Evolutionary conservation across 1,284 basidiomycete species (phyloP), one percentile per base, ranked within the genome.

Genomic region (Cryptococcus wingfieldii): DNA sequence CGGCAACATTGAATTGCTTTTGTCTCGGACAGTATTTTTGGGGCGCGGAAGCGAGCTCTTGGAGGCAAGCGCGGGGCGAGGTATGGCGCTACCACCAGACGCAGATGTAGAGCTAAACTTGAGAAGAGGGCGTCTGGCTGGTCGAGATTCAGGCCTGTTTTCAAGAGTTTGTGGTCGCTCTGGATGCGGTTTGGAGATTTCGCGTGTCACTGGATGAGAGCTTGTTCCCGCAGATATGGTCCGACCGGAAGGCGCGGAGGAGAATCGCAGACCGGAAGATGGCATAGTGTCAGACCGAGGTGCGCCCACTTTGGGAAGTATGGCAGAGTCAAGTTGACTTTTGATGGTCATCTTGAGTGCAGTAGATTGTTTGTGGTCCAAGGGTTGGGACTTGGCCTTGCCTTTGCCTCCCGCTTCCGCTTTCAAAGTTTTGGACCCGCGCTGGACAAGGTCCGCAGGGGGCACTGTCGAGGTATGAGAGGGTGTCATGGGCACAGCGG

Each of bases 321-420:
- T 41, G 7, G 61, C 64, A 4, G 60, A 53, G 18, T 68, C 65
- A 2, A 72, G 61, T 51, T 68, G 65, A 25, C 54, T 53, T 28
- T 62, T 54, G 38, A 72, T 68, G 7, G 56, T 54, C 19, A 54
- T n/a, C 4, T 48, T 48, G 14, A 67, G 45, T 9, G 51, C 56
- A 1, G 56, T 52, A 5, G 55, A 53, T 45, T 58, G 61, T 14
- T 39, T 43, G 38, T 12, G n/a, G 50, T 28, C 41, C 39, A 12
- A 38, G 19, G 16, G 50, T 12, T 19, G 16, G 12, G 14, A 2
- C 18, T 27, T 16, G 25, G 3, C 7, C 31, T 13, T 37, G 31
- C 27, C 25, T 27, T 14, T 47, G n/a, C 42, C 42, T n/a, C n/a
- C 42, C 18, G 42, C 23, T 9, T 52, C 50, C 14, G 28, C 45